Evolutionary conservation across 495 filamentous ascomycete genomes (phyloP).

Genomic region (Sphaerosporella brunnea): DNA sequence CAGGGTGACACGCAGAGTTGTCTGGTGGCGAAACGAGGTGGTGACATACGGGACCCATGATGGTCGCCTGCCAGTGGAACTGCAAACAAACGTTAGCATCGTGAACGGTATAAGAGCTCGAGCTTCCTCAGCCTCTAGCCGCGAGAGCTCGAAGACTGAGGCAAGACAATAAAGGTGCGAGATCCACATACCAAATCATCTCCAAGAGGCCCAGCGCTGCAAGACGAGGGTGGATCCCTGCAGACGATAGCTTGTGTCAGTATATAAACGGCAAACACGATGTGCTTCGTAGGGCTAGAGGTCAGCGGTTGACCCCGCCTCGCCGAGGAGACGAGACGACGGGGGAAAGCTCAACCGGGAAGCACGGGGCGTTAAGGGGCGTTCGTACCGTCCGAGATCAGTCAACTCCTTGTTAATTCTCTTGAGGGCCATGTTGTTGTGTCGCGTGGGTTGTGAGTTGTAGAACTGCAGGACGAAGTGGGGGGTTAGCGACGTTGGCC

Average conservation of each 20-base stretch:
- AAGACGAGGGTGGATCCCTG: constrained; percentile 96
- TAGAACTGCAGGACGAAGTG: constrained; percentile 9
- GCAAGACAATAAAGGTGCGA: background rate
- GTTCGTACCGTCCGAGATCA: constrained; percentile 87
- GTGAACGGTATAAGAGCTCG: background rate
- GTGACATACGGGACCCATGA: constrained; percentile 93
- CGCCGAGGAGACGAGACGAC: background rate
- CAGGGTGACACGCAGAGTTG: background rate
- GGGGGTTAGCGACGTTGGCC: too few relatives aligned
- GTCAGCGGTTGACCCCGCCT: constrained; percentile 4
- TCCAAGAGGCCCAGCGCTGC: constrained; percentile 87
- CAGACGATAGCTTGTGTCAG: constrained; percentile 5
- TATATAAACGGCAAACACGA: background rate
- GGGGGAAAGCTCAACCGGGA: background rate
- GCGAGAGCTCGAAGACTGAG: background rate
- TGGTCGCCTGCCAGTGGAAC: constrained; percentile 99
- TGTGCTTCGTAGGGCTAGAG: too few relatives aligned
- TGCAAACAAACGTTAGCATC: constrained; percentile 28
- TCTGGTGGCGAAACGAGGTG: constrained; percentile 3
- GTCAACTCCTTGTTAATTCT: constrained; percentile 99
- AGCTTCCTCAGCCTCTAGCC: background rate
- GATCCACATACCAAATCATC: constrained; percentile 77
- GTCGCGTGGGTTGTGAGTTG: constrained; percentile 23
- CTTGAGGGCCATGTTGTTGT: constrained; percentile 81
- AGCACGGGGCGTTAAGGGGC: background rate